Evolutionary conservation across 768 basidiomycete species (phyloP).

Genomic region (Saitozyma podzolica): DNA sequence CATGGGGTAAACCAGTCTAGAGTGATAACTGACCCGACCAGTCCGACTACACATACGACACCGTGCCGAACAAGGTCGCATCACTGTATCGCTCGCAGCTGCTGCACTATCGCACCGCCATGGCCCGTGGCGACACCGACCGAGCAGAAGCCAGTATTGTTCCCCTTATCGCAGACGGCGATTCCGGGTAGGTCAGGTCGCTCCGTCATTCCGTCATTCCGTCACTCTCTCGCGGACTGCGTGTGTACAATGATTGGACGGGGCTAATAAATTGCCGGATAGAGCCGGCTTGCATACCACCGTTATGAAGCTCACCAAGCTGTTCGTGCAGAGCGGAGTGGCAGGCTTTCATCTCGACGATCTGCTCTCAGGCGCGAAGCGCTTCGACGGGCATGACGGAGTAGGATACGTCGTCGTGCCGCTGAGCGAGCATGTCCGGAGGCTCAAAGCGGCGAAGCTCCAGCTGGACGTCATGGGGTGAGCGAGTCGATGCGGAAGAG

Average conservation of each 20-base stretch:
- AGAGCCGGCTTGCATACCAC: conserved; percentile 91
- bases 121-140: background rate
- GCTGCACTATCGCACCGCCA: conserved; percentile 68
- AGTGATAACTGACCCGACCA: conserved; percentile 69
- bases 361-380: conserved; percentile 82
- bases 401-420: conserved; percentile 92
- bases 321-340: conserved; percentile 94
- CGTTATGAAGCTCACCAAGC: conserved; percentile 89
- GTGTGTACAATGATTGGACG: no score
- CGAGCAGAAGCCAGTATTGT: conserved; percentile 71
- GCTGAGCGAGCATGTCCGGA: conserved; percentile 78
- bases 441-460: conserved; percentile 81
- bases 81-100: conserved; percentile 88
- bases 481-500: no score
- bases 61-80: conserved; percentile 93
- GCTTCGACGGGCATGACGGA: conserved; percentile 72
- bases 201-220: no score
- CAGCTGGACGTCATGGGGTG: conserved; percentile 81
- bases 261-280: background rate
- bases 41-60: conserved; percentile 91
- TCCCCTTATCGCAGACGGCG: conserved; percentile 91
- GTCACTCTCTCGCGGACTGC: background rate
- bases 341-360: conserved; percentile 91
- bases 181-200: conserved; percentile 83
- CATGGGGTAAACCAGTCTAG: background rate